Evolutionary conservation across 768 basidiomycete genomes (phyloP).

Genomic region (Lyophyllum decastes): DNA sequence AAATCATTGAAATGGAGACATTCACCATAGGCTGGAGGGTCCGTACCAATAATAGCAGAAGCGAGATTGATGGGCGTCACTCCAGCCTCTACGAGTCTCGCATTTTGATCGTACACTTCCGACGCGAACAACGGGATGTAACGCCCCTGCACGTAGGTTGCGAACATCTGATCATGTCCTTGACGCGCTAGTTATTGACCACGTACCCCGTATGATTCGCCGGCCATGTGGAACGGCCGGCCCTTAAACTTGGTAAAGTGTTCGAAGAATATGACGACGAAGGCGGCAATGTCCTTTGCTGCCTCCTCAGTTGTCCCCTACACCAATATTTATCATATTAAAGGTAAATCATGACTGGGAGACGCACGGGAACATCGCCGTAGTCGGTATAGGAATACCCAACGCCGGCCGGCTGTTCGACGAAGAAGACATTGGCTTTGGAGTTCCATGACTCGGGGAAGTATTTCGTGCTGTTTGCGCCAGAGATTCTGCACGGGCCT

Average conservation of each 20-base stretch:
- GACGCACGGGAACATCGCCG: slow-evolving; percentile 56
- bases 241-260: slow-evolving; percentile 73
- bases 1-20: background rate
- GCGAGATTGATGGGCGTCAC: slow-evolving; percentile 63
- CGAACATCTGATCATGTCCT: too few relatives aligned
- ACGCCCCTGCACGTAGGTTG: slow-evolving; percentile 47
- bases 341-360: background rate
- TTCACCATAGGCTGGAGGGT: background rate
- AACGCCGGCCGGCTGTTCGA: slow-evolving; percentile 63
- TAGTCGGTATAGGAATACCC: slow-evolving; percentile 68
- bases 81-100: slow-evolving; percentile 49
- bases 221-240: slow-evolving; percentile 62
- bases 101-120: slow-evolving; percentile 75
- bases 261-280: slow-evolving; percentile 74
- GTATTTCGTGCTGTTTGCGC: slow-evolving; percentile 48
- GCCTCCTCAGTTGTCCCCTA: slow-evolving; percentile 68
- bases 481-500: slow-evolving; percentile 71
- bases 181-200: background rate
- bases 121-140: slow-evolving; percentile 78
- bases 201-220: slow-evolving; percentile 78
- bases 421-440: slow-evolving; percentile 63
- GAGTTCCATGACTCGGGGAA: slow-evolving; percentile 69
- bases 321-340: background rate
- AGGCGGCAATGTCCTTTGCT: slow-evolving; percentile 69
- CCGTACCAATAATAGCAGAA: slow-evolving; percentile 70